Conservation (phyloP, 2,329 filamentous ascomycete genomes). For the Sporothrix humicola region DNA sequence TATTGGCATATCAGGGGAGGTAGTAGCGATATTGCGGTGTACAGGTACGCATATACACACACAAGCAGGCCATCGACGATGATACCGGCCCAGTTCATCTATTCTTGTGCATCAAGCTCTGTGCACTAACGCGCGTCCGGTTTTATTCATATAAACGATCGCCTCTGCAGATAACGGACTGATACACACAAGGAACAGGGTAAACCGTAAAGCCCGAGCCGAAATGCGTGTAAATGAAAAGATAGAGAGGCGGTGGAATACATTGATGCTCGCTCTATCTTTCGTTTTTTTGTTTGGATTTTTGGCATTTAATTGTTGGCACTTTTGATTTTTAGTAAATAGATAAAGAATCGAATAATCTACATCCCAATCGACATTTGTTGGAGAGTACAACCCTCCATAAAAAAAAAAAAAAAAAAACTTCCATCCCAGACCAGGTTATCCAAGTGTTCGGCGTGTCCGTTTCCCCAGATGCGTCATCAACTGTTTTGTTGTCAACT, state of each 20-base stretch:
- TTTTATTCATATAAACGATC: conserved; percentile 14
- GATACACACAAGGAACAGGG: conserved; percentile 1
- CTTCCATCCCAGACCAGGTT: background rate
- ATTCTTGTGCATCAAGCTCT: background rate
- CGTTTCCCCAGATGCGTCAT: conserved; percentile 20
- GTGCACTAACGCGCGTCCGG: background rate
- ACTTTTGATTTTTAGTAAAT: background rate
- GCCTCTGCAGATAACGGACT: background rate
- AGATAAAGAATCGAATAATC: background rate
- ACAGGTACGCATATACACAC: background rate
- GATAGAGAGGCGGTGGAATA: too few relatives aligned
- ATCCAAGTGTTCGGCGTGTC: background rate
- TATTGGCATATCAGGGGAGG: background rate
- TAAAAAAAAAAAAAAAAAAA: too few relatives aligned
- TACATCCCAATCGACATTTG: background rate
- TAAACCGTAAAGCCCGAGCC: conserved; percentile 20
- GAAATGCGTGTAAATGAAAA: background rate
- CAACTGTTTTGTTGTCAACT: background rate
- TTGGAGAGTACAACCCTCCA: background rate
- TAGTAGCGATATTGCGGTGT: background rate
- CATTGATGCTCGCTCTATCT: background rate
- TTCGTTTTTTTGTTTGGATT: background rate
- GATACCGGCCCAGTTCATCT: background rate
- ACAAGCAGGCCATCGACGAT: background rate
- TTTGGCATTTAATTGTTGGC: background rate